Evolutionary conservation across 768 basidiomycete species (phyloP), one percentile per base, ranked within the genome.

Genomic region (Stropharia rugosoannulata): DNA sequence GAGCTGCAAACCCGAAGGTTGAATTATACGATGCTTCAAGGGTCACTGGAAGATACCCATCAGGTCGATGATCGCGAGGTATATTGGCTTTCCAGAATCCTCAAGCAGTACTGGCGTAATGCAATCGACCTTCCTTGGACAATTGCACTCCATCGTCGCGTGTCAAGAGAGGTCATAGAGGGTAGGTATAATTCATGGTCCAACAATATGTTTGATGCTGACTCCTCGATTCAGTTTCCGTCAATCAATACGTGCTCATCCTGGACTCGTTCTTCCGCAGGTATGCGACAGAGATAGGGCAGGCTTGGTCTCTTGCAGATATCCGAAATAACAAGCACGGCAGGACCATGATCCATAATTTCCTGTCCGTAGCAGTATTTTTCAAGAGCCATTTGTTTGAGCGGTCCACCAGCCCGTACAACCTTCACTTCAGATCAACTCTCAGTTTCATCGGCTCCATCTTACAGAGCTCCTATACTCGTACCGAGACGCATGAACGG

Each of bases 21-120:
- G 15, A 25, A 32, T 16, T 43, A 52, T 27, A 36, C 40, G 5
- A 52, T 52, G 51, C n/a, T 32, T 9, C 51, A 52, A 44, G 51
- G 41, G n/a, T 44, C 51, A 9, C 19, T 52, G 27, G 51, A 52
- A 43, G 51, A 52, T 40, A 10, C 51, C 27, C 35, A 36, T 16
- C 32, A 41, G 15, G 29, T 13, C 18, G 51, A 52, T 25, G 51
- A 52, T 36, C 51, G 51, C 41, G 40, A 52, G 41, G 41, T n/a
- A 15, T n/a, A 43, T 18, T 43, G 51, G 51, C n/a, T 52, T 40
- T 52, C 51, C 39, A 42, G 51, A 35, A 52, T 52, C 6, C 18
- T n/a, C 18, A 42, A 52, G 27, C 51, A 52, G n/a, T 52, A 52
- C 29, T n/a, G 29, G 29, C 29, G 41, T 32, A 52, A 19, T 19